Evolutionary conservation across 2,329 filamentous ascomycete species (phyloP), one percentile per base, ranked within the genome.

Genomic region (Scedosporium aurantiacum): DNA sequence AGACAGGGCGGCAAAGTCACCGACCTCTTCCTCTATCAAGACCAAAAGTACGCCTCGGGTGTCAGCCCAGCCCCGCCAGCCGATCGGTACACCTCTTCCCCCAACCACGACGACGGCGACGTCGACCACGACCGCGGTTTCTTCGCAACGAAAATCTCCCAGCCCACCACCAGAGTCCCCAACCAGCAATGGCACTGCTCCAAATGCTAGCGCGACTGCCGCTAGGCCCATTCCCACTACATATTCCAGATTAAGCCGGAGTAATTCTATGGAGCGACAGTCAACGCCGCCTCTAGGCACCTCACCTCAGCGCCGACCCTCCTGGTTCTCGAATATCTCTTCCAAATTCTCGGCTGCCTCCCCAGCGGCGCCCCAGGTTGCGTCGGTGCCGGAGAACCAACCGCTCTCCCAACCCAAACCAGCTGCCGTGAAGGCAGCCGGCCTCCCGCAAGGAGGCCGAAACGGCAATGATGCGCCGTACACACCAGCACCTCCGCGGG

Each of bases 271-370:
- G 27, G 60, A 58, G 32, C 56, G 60, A 25, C 67, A 71, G 16
- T 60, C 66, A 16, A 65, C 65, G 27, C 63, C 67, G 18, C 61
- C 65, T 25, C 25, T 45, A 47, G 27, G 56, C 12, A 16, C 62
- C 43, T 73, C 76, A 1, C 72, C 76, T 6, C 75, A 78, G 55
- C 79, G 84, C 60, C 82, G 91, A 65, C 87, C 86, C 64, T 96
- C 92, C 14, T 99, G 94, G 94, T 92, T 97, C 69, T 90, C 90
- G 62, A 96, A 86, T 70, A 85, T 97, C 66, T 95, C 91, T 65
- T 93, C 90, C 66, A 97, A 96, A 71, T 96, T 97, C 76, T 91
- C 89, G 2, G 45, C 40, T 23, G 10, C 54, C 21, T 85, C 84
- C 28, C 77, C 77, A 18, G 71, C 68, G n/a, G 65, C 69, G 27